These are phyloP conservation scores for Ambispora gerdemannii DNA, from an alignment of 192 early-diverging fungal genomes.

Conservation along the genomic window DNA sequence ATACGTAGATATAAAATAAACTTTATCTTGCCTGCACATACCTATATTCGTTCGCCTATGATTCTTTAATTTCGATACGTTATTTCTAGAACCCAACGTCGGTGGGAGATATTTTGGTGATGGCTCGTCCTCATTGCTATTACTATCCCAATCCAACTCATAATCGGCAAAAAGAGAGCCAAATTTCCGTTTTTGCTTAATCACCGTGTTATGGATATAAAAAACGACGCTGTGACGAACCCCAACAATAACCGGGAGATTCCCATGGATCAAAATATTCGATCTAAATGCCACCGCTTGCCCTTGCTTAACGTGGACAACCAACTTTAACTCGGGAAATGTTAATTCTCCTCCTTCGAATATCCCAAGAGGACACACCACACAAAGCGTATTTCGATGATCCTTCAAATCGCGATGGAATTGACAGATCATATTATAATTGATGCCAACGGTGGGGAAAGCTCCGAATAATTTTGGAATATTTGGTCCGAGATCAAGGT, in stretches of 20 bases:
- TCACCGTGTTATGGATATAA: constrained; percentile 10
- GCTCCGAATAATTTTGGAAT: not conserved
- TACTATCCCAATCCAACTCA: not conserved
- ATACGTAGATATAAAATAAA: no score
- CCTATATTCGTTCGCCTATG: no score
- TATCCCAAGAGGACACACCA: not conserved
- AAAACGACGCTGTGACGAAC: constrained; percentile 15
- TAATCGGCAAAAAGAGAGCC: not conserved
- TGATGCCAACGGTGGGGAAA: constrained; percentile 11
- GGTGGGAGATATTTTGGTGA: no score
- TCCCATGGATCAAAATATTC: not conserved
- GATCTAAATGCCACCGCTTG: not conserved
- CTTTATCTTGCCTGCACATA: no score
- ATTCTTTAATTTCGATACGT: no score
- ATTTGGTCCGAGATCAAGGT: not conserved
- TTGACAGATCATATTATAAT: constrained; percentile 19
- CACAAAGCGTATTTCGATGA: constrained; percentile 6
- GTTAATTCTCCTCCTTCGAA: not conserved
- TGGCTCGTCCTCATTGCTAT: no score
- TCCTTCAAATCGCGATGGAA: constrained; percentile 23
- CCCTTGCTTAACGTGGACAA: not conserved
- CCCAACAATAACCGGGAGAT: not conserved
- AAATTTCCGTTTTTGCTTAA: not conserved
- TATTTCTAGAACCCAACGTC: no score
- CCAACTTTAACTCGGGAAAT: constrained; percentile 8